Conservation (phyloP, 106 monocot genomes). For the Dendrobium huoshanense region DNA sequence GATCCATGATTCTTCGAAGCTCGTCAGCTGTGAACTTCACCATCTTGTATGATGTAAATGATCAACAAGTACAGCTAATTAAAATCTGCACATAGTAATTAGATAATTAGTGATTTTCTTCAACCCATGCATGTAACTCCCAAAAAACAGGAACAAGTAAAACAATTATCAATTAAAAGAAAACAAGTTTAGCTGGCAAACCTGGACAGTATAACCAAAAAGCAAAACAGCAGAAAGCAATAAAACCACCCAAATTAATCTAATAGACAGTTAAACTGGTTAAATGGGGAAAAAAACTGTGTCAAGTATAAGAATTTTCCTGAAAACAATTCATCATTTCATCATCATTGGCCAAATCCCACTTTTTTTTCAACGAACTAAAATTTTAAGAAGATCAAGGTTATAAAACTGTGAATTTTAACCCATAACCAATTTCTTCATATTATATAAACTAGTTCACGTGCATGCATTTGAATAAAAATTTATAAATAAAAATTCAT, state of each 20-base stretch:
- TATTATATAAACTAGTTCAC: too few species aligned
- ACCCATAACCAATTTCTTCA: too few species aligned
- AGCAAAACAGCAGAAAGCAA: background rate
- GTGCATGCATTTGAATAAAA: too few species aligned
- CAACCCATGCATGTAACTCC: background rate
- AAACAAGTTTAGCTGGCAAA: background rate
- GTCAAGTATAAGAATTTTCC: background rate
- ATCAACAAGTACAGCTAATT: background rate
- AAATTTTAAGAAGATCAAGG: too few species aligned
- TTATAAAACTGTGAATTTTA: too few species aligned
- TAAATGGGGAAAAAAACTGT: background rate
- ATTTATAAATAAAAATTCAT: too few species aligned
- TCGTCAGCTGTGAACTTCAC: constrained; percentile 56
- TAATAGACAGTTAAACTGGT: background rate
- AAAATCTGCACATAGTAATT: background rate
- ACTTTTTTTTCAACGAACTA: too few species aligned
- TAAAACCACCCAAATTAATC: background rate
- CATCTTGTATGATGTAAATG: constrained; percentile 25
- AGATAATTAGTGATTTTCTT: background rate
- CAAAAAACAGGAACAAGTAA: background rate
- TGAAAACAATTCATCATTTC: background rate
- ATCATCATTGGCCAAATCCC: background rate
- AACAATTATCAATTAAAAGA: background rate
- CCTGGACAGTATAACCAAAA: background rate
- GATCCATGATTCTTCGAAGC: constrained; percentile 56